Evolutionary conservation across 768 basidiomycete genomes (phyloP).

Genomic region (Kondoa malvinella): DNA sequence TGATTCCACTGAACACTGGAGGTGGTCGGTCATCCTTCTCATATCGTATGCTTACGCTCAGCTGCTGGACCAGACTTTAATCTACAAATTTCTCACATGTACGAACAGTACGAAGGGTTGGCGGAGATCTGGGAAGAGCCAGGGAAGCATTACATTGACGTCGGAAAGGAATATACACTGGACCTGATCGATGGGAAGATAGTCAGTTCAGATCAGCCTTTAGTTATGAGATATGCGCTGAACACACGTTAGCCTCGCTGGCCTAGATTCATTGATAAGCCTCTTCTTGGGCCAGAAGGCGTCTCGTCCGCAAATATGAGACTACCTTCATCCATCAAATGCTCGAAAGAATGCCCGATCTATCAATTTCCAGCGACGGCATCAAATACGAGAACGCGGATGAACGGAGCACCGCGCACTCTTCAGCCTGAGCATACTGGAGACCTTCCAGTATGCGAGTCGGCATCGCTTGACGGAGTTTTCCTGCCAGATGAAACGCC

Average conservation of each 20-base stretch:
- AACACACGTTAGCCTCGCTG: not conserved
- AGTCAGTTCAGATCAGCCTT: not conserved
- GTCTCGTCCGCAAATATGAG: not conserved
- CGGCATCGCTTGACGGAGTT: not conserved
- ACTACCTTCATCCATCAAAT: not conserved
- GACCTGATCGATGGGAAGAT: not conserved
- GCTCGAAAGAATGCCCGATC: not conserved
- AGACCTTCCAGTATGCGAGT: not conserved
- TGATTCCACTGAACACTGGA: not conserved
- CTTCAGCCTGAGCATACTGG: not conserved
- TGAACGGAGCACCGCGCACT: not conserved
- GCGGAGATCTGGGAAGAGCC: not conserved
- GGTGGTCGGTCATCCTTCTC: not conserved
- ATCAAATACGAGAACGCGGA: not conserved
- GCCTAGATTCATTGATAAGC: not conserved
- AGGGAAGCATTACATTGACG: not conserved
- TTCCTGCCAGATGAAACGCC: not conserved
- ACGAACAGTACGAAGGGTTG: not conserved
- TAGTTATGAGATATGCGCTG: not conserved
- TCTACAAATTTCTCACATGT: not conserved
- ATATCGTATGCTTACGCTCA: not conserved
- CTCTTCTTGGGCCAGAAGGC: not conserved
- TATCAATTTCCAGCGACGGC: not conserved
- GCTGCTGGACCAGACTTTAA: not conserved
- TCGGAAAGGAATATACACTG: not conserved